These are phyloP conservation scores for Oxyria digyna DNA, from an alignment of 148 eudicot genomes.

Conservation along the genomic window DNA sequence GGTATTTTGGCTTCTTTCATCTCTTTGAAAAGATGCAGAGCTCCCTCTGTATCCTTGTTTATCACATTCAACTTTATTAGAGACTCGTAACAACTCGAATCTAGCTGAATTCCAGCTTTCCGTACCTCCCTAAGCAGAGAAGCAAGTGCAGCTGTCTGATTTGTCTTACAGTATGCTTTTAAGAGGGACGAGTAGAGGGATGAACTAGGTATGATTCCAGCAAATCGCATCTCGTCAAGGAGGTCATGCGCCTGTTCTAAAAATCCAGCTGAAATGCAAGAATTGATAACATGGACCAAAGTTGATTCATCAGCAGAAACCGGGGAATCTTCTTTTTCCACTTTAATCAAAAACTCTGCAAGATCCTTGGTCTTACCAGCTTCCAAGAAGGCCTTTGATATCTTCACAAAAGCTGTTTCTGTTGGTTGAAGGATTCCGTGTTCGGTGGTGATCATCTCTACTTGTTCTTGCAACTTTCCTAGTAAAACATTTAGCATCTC, in stretches of 20 bases:
- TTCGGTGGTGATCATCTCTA: conserved; percentile 51
- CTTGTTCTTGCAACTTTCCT: conserved; percentile 46
- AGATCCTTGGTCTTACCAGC: conserved; percentile 64
- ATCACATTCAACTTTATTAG: conserved; percentile 52
- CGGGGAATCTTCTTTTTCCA: conserved; percentile 54
- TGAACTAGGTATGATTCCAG: conserved; percentile 59
- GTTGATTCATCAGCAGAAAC: conserved; percentile 52
- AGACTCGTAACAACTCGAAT: conserved; percentile 58
- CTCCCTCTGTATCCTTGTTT: conserved; percentile 61
- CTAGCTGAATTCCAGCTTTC: conserved; percentile 76
- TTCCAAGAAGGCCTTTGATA: conserved; percentile 72
- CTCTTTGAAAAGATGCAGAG: conserved; percentile 75
- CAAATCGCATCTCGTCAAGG: conserved; percentile 81
- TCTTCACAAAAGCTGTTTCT: conserved; percentile 49
- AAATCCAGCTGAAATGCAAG: conserved; percentile 81
- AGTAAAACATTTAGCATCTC: conserved; percentile 34
- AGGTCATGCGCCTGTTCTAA: conserved; percentile 87
- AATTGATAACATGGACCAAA: conserved; percentile 53
- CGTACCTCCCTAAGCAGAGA: conserved; percentile 62
- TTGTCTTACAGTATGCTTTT: conserved; percentile 75
- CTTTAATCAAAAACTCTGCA: conserved; percentile 70
- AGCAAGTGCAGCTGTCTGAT: conserved; percentile 36
- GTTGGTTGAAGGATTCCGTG: conserved; percentile 81
- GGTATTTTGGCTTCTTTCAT: conserved; percentile 86
- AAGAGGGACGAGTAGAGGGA: conserved; percentile 61